phyloP scores from a whole-genome alignment of 2,329 filamentous ascomycete species.

The Lachnellula subtilissima region DNA sequence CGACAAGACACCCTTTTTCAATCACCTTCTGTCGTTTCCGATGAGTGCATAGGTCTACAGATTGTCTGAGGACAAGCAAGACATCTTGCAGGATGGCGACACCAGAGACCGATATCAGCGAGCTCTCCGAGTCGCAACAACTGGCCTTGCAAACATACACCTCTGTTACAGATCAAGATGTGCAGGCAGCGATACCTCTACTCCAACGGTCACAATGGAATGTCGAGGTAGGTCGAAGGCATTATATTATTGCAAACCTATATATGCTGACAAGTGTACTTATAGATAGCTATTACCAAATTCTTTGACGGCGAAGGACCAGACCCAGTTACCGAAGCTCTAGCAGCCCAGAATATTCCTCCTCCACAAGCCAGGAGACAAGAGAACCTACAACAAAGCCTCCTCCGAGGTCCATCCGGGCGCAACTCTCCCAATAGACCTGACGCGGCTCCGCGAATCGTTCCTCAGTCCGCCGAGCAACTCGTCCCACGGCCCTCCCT shows the following conservation, averaged over 20 bases:
- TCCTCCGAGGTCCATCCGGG: conserved; percentile 32
- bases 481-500: conserved; percentile 67
- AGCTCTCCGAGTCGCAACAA: conserved; percentile 74
- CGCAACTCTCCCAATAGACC: conserved; percentile 36
- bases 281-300: conserved; percentile 86
- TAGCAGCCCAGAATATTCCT: conserved; percentile 55
- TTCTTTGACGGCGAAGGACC: conserved; percentile 96
- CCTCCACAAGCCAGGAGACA: conserved; percentile 60
- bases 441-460: conserved; percentile 77
- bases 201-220: conserved; percentile 93
- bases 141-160: conserved; percentile 83
- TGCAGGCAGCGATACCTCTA: conserved; percentile 70
- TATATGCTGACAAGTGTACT: not conserved
- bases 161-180: conserved; percentile 78
- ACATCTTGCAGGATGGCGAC: conserved; percentile 36
- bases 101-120: conserved; percentile 54
- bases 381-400: conserved; percentile 67
- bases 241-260: not conserved
- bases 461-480: conserved; percentile 65
- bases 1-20: not conserved
- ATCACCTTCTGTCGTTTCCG: conserved; percentile 33
- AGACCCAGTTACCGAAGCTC: conserved; percentile 73
- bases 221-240: conserved; percentile 59
- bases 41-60: conserved; percentile 43
- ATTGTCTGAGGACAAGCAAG: not conserved